Conservation (phyloP, 2,329 filamentous ascomycete genomes). For the Pseudogymnoascus sp. region DNA sequence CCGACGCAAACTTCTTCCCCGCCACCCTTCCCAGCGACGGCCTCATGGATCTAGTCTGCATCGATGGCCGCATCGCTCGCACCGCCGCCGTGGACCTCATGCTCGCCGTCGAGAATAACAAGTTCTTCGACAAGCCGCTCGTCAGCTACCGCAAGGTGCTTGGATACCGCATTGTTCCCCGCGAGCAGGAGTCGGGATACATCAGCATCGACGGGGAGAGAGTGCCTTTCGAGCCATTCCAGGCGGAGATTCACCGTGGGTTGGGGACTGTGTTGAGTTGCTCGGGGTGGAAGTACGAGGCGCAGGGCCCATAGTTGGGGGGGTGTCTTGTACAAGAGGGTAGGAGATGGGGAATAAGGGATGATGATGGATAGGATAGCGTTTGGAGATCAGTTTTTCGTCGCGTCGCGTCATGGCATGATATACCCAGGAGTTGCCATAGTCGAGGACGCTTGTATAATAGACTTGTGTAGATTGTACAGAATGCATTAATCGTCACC, state of each 20-base stretch:
- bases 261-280: conserved; percentile 82
- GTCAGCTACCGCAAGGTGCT: conserved; percentile 78
- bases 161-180: conserved; percentile 81
- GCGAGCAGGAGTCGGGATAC: conserved; percentile 64
- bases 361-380: neutral
- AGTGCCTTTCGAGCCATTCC: conserved; percentile 81
- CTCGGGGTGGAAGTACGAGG: conserved; percentile 64
- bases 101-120: conserved; percentile 62
- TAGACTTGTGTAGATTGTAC: conserved; percentile 15
- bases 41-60: conserved; percentile 74
- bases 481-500: conserved; percentile 20
- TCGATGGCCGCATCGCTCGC: conserved; percentile 68
- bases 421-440: conserved; percentile 17
- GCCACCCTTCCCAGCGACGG: conserved; percentile 79
- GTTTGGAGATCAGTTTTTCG: conserved; percentile 15
- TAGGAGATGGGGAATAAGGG: neutral
- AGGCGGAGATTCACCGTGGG: conserved; percentile 79
- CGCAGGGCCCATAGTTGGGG: conserved; percentile 40
- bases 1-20: conserved; percentile 81
- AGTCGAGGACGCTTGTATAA: conserved; percentile 5
- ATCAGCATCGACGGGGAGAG: conserved; percentile 93
- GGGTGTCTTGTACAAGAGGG: neutral
- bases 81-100: conserved; percentile 63
- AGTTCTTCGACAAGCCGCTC: conserved; percentile 72
- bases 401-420: conserved; percentile 14